phyloP scores from a whole-genome alignment of 2,329 filamentous ascomycete species.

The Talaromyces sp. region DNA sequence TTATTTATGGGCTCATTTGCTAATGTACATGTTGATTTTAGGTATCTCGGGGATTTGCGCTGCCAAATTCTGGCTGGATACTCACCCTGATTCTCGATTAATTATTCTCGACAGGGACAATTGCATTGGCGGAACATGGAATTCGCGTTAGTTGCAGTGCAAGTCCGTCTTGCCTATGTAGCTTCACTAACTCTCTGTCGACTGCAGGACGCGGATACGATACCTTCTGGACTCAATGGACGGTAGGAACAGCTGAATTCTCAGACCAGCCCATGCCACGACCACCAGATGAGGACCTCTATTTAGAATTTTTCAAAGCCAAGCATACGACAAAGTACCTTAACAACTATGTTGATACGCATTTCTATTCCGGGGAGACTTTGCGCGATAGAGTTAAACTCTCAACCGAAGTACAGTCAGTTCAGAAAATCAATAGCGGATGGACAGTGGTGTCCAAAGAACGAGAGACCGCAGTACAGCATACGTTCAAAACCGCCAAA shows the following conservation, averaged over 20 bases:
- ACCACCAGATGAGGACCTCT: constrained; percentile 8
- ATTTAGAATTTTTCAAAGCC: constrained; percentile 10
- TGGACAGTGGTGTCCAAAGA: constrained; percentile 7
- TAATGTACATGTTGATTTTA: neutral
- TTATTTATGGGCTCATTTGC: neutral
- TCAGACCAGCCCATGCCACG: constrained; percentile 10
- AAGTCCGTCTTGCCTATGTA: neutral
- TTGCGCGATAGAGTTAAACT: constrained; percentile 9
- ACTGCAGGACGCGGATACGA: constrained; percentile 6
- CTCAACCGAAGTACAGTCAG: constrained; percentile 6
- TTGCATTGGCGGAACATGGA: constrained; percentile 7
- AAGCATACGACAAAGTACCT: constrained; percentile 10
- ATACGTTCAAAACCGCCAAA: constrained; percentile 5
- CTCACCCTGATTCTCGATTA: neutral
- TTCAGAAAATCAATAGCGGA: constrained; percentile 7
- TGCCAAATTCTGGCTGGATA: constrained; percentile 10
- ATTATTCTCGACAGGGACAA: constrained; percentile 9
- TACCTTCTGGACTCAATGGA: constrained; percentile 11
- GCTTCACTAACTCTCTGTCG: constrained; percentile 1
- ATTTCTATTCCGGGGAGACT: constrained; percentile 6
- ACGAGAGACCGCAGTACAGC: constrained; percentile 1
- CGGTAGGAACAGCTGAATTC: constrained; percentile 8
- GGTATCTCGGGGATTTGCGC: constrained; percentile 6
- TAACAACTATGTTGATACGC: constrained; percentile 8
- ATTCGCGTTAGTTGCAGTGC: constrained; percentile 1